A percentile compares a stretch with the other conserved stretches of the same genome.
phyloP scores from a whole-genome alignment of 306 rosid genomes.

The Cicer bijugum region DNA sequence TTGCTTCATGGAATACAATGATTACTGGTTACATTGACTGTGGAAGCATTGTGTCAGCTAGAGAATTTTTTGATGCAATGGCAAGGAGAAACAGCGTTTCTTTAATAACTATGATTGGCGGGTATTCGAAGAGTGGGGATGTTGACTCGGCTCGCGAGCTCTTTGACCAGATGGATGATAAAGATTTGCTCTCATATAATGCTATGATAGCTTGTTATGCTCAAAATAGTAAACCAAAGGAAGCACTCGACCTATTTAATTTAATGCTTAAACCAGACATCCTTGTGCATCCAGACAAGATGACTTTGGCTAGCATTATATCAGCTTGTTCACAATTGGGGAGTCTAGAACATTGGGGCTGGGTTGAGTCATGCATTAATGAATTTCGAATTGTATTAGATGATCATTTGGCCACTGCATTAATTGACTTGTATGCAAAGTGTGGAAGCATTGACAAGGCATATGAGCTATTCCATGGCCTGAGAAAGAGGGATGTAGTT shows the following conservation, averaged over 20 bases:
- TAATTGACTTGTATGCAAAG: slow-evolving; percentile 74
- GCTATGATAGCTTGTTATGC: slow-evolving; percentile 82
- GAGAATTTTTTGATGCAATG: slow-evolving; percentile 60
- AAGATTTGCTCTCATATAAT: slow-evolving; percentile 56
- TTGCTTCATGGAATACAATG: slow-evolving; percentile 76
- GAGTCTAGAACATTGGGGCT: slow-evolving; percentile 55
- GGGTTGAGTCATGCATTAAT: slow-evolving; percentile 59
- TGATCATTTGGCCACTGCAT: slow-evolving; percentile 77
- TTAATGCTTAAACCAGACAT: slow-evolving; percentile 55
- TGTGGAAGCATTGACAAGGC: slow-evolving; percentile 74
- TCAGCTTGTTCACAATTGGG: slow-evolving; percentile 79
- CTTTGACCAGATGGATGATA: slow-evolving; percentile 58
- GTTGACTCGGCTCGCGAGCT: slow-evolving; percentile 61
- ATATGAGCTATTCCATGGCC: slow-evolving; percentile 55
- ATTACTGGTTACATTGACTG: slow-evolving; percentile 61
- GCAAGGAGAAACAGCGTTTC: slow-evolving; percentile 63
- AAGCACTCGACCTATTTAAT: slow-evolving; percentile 67
- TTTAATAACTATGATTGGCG: slow-evolving; percentile 67
- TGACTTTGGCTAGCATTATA: slow-evolving; percentile 68
- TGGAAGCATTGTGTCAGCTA: slow-evolving; percentile 57
- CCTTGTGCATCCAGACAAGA: slow-evolving; percentile 62
- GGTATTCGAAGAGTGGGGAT: slow-evolving; percentile 70
- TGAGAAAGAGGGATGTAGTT: slow-evolving; percentile 67
- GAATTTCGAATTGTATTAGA: slow-evolving; percentile 65
- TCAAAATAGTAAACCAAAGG: slow-evolving; percentile 68